phyloP scores from a whole-genome alignment of 345 rosid genomes.

The Murraya paniculata region DNA sequence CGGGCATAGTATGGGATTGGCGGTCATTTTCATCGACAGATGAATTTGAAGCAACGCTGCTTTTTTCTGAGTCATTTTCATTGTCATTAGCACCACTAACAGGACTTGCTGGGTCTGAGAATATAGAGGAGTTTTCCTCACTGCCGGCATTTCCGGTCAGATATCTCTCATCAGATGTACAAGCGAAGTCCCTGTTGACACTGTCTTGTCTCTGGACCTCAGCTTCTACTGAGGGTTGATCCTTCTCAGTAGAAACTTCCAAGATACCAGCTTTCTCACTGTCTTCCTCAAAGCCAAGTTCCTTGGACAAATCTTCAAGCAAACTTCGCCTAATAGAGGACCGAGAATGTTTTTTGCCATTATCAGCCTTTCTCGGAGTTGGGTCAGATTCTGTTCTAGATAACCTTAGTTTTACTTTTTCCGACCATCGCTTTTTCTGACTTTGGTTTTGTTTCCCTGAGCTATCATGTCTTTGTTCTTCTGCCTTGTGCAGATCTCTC shows the following conservation, averaged over 20 bases:
- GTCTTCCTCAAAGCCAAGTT: slow-evolving; percentile 53
- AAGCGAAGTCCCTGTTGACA: slow-evolving; percentile 23
- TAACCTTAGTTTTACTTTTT: slow-evolving; percentile 51
- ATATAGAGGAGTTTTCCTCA: slow-evolving; percentile 59
- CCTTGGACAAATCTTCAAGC: slow-evolving; percentile 67
- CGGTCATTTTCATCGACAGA: slow-evolving; percentile 43
- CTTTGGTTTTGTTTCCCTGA: slow-evolving; percentile 38
- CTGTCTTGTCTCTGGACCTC: slow-evolving; percentile 31
- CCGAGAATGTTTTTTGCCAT: slow-evolving; percentile 32
- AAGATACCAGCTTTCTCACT: slow-evolving; percentile 23
- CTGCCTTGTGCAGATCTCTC: slow-evolving; percentile 75
- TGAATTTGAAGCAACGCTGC: slow-evolving; percentile 56
- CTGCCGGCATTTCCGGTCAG: slow-evolving; percentile 40
- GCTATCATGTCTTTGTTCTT: slow-evolving; percentile 39
- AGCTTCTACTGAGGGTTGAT: slow-evolving; percentile 18
- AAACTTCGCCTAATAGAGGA: slow-evolving; percentile 55
- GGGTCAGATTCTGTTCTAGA: slow-evolving; percentile 81
- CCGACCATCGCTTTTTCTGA: slow-evolving; percentile 73
- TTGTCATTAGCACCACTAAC: slow-evolving; percentile 43
- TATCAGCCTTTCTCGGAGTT: slow-evolving; percentile 36
- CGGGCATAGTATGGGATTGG: slow-evolving; percentile 32
- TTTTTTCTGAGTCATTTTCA: slow-evolving; percentile 66
- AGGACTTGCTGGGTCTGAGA: slow-evolving; percentile 56
- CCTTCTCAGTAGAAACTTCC: slow-evolving; percentile 26
- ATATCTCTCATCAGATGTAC: slow-evolving; percentile 45